Base-by-base conservation (phyloP, 2,329 filamentous ascomycete genomes). In the Fusarium praegraminearum region DNA sequence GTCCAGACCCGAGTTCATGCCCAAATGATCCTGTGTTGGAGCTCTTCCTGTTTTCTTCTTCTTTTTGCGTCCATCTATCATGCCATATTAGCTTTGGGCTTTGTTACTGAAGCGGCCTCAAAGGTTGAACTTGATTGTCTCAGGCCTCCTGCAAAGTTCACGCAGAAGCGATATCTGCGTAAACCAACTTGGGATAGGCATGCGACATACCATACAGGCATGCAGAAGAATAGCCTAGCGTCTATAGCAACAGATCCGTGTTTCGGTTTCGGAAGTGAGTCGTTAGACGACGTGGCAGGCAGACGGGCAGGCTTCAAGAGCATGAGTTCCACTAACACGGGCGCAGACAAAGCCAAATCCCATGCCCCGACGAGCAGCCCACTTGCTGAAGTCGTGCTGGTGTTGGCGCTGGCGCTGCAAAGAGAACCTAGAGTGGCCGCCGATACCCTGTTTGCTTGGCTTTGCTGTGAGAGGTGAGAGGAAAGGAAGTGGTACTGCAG, bases 241-340 rank as follows among this genome's bases (percentile, higher is more conserved):
- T 57, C n/a, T 26, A 24, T 53, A 38, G 28, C 36, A 47, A 66
- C 47, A 55, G 35, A 57, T 30, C 32, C 35, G 54, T 66, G 57
- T 62, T 69, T 68, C 51, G 50, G 66, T 62, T 68, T 66, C 26
- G 54, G 67, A 64, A 63, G 54, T 59, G 51, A 59, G 57, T 67
- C 44, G 43, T 53, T 41, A 58, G 68, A 62, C 69, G 67, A 74
- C 71, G 64, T 73, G 71, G 71, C 67, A 67, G 22, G 22, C 40
- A 18, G 71, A 69, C 67, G 62, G 71, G 71, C 62, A 62, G 64
- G 41, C 59, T 45, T 43, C 53, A 47, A 49, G 68, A 72, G 56
- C 47, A 67, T 50, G 41, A 52, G 60, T 66, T 49, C 65, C 57
- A 54, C 67, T 60, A 54, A 32, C 20, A 52, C 16, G 28, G 41